These are phyloP conservation scores for Hypomyces perniciosus DNA, from an alignment of 2,329 filamentous ascomycete genomes.

Conservation along the genomic window DNA sequence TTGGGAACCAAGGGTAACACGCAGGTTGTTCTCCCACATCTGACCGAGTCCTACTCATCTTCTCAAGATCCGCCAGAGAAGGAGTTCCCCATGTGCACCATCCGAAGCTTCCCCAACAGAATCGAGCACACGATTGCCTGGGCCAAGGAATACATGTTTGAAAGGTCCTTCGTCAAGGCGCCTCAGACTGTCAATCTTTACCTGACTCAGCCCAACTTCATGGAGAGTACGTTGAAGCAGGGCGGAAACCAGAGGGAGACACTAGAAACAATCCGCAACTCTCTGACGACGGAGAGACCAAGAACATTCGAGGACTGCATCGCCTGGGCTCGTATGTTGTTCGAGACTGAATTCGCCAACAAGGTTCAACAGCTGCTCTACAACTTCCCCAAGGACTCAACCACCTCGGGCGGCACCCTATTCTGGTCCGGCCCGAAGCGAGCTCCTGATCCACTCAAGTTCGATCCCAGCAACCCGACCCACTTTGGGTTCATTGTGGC, in stretches of 20 bases:
- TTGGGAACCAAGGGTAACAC: conserved; percentile 99
- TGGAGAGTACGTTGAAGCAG: conserved; percentile 82
- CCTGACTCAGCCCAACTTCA: conserved; percentile 83
- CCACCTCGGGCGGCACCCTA: conserved; percentile 77
- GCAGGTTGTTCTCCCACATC: conserved; percentile 82
- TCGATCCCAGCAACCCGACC: conserved; percentile 75
- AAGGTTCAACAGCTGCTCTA: conserved; percentile 90
- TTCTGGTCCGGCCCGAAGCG: conserved; percentile 99
- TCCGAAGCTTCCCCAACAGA: conserved; percentile 94
- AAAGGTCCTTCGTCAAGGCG: conserved; percentile 87
- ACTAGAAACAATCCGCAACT: conserved; percentile 83
- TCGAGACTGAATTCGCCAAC: conserved; percentile 96
- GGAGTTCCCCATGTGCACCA: conserved; percentile 97
- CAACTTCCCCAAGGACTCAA: conserved; percentile 95
- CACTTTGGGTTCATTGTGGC: conserved; percentile 86
- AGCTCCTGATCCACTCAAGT: conserved; percentile 85
- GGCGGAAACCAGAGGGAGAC: conserved; percentile 93
- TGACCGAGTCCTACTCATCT: conserved; percentile 92
- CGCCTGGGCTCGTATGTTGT: conserved; percentile 86
- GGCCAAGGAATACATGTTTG: conserved; percentile 87
- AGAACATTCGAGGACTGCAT: conserved; percentile 94
- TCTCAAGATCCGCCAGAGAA: conserved; percentile 97
- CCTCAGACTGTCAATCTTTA: conserved; percentile 94
- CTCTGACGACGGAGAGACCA: conserved; percentile 85
- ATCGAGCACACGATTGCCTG: conserved; percentile 99